These are phyloP conservation scores for Moricandia arvensis DNA, from an alignment of 345 rosid genomes.

Conservation along the genomic window DNA sequence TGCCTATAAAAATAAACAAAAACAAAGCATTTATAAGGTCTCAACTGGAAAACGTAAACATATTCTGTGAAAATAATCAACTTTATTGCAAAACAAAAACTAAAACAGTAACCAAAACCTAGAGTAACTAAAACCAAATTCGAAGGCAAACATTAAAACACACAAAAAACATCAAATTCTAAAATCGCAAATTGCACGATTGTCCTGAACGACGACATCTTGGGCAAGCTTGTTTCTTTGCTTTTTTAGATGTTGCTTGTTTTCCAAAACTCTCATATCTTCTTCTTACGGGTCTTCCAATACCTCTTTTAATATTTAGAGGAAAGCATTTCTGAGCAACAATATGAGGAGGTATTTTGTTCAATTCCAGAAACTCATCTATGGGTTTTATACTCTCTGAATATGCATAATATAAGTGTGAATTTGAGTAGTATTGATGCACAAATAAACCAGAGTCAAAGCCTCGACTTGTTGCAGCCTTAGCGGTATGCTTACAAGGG, in stretches of 20 bases:
- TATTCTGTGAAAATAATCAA: too few species aligned
- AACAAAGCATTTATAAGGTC: too few species aligned
- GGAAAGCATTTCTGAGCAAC: not conserved
- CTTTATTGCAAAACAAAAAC: too few species aligned
- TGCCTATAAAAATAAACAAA: too few species aligned
- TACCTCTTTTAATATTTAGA: not conserved
- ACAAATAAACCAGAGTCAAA: not conserved
- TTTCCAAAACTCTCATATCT: not conserved
- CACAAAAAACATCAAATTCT: not conserved
- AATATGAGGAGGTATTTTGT: not conserved
- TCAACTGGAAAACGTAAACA: too few species aligned
- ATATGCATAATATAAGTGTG: not conserved
- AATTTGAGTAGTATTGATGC: not conserved
- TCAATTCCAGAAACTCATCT: not conserved
- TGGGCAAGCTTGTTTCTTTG: not conserved
- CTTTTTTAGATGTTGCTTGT: not conserved
- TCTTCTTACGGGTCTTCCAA: not conserved
- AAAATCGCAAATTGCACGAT: not conserved
- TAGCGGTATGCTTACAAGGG: not conserved
- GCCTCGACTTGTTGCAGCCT: not conserved
- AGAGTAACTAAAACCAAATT: not conserved
- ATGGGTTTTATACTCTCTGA: not conserved
- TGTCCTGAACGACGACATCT: not conserved
- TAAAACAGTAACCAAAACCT: too few species aligned
- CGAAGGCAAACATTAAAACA: not conserved